Evolutionary conservation across 139 green algal species (phyloP).

Genomic region (Micractinium conductrix): DNA sequence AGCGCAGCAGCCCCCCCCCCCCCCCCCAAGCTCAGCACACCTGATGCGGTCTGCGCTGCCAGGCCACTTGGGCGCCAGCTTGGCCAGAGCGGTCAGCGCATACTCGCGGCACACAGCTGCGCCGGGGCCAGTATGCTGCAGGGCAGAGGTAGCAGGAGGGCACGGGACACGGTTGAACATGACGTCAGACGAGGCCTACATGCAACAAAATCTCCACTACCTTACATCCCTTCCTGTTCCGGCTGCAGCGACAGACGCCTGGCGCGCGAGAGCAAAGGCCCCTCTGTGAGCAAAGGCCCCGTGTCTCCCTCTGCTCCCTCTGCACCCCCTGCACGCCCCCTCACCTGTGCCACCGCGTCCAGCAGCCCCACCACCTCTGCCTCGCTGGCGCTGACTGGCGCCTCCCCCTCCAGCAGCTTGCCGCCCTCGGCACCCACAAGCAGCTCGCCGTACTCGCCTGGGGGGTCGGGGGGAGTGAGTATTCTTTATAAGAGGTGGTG

Average conservation of each 20-base stretch:
- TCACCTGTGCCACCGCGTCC: slow-evolving; percentile 54
- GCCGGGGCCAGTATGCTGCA: background rate
- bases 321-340: too few relatives aligned
- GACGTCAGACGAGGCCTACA: background rate
- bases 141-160: background rate
- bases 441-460: slow-evolving; percentile 88
- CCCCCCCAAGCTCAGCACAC: too few relatives aligned
- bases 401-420: slow-evolving; percentile 77
- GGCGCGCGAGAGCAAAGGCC: too few relatives aligned
- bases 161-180: background rate
- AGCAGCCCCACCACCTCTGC: slow-evolving; percentile 69
- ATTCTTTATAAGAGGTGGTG: background rate
- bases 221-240: too few relatives aligned
- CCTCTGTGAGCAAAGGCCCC: too few relatives aligned
- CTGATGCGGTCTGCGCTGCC: slow-evolving; percentile 30
- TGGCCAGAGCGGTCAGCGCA: slow-evolving; percentile 84
- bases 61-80: slow-evolving; percentile 80
- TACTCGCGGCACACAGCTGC: slow-evolving; percentile 60
- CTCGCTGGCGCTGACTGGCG: slow-evolving; percentile 51
- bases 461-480: background rate
- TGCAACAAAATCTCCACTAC: too few relatives aligned
- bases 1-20: too few relatives aligned
- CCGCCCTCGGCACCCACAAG: slow-evolving; percentile 59
- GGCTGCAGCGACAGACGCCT: background rate
- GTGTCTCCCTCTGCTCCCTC: too few relatives aligned